These are phyloP conservation scores for Linnemannia exigua DNA, from an alignment of 192 early-diverging fungal genomes.

Conservation along the genomic window DNA sequence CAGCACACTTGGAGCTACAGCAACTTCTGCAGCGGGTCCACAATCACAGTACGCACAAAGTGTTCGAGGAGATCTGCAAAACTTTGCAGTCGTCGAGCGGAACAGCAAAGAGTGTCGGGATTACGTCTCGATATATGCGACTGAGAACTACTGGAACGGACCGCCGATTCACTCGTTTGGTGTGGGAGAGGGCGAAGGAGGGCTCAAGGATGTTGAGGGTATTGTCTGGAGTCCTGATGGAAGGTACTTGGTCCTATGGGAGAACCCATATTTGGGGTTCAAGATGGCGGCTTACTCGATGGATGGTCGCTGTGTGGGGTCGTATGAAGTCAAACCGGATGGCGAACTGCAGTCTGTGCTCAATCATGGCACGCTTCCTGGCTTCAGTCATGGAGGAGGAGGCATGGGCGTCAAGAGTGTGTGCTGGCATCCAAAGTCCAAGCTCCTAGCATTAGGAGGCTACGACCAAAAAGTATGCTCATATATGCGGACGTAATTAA, in stretches of 20 bases:
- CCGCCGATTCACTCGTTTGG: conserved; percentile 40
- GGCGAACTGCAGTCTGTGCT: background rate
- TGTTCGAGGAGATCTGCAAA: conserved; percentile 44
- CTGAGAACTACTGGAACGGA: conserved; percentile 41
- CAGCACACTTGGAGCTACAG: conserved; percentile 41
- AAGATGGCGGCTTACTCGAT: conserved; percentile 25
- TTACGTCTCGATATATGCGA: conserved; percentile 42
- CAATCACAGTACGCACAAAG: conserved; percentile 24
- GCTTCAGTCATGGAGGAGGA: conserved; percentile 55
- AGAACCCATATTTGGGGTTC: conserved; percentile 75
- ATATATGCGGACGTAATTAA: background rate
- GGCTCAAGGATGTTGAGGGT: conserved; percentile 81
- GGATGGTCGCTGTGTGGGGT: conserved; percentile 40
- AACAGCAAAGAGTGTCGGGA: conserved; percentile 35
- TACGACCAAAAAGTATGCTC: conserved; percentile 86
- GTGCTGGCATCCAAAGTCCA: conserved; percentile 79
- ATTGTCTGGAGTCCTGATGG: conserved; percentile 92
- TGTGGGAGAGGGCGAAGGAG: conserved; percentile 40
- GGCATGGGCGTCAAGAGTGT: conserved; percentile 85
- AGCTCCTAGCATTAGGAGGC: conserved; percentile 87
- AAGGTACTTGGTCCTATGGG: conserved; percentile 81
- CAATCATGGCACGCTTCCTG: conserved; percentile 60
- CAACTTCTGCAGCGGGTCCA: conserved; percentile 30
- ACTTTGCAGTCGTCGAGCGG: conserved; percentile 47
- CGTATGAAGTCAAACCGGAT: conserved; percentile 11